Percentiles rank a stretch among this genome's conserved stretches.
phyloP scores from a whole-genome alignment of 805 yeast genomes.

The Candida ponderosae region DNA sequence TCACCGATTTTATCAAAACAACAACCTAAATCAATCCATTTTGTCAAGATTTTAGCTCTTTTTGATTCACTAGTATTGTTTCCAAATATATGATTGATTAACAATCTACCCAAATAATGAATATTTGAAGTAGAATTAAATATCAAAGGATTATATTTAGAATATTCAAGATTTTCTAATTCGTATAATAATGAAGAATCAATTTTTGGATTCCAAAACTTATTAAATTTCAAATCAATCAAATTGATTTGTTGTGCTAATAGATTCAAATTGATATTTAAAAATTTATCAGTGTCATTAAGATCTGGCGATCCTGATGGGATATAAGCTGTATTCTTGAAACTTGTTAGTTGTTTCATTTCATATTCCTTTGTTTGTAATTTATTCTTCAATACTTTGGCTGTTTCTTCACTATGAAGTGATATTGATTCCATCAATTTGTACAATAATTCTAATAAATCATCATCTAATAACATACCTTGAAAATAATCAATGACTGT shows the following conservation, averaged over 20 bases:
- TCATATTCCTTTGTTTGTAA: constrained; percentile 44
- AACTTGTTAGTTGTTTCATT: constrained; percentile 29
- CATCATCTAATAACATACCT: constrained; percentile 63
- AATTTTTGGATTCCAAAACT: constrained; percentile 67
- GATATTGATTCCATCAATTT: constrained; percentile 40
- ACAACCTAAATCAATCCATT: constrained; percentile 84
- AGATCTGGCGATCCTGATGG: constrained; percentile 19
- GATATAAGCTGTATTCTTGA: constrained; percentile 12
- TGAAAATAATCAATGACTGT: constrained; percentile 52
- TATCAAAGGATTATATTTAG: constrained; percentile 64
- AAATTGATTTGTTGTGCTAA: constrained; percentile 59
- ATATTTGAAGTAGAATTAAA: constrained; percentile 59
- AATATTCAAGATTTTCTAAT: constrained; percentile 21
- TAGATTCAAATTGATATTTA: constrained; percentile 42
- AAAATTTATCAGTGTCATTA: constrained; percentile 35
- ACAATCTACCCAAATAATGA: constrained; percentile 70
- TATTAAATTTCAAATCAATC: constrained; percentile 59
- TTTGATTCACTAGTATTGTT: constrained; percentile 30
- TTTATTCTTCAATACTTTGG: constrained; percentile 43
- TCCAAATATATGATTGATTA: constrained; percentile 61
- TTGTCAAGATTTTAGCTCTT: constrained; percentile 61
- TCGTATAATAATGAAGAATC: constrained; percentile 73
- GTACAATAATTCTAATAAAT: constrained; percentile 49
- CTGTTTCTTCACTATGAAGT: constrained; percentile 40
- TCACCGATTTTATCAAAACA: constrained; percentile 74